Evolutionary conservation across 805 yeast genomes (phyloP), one percentile per base, ranked within the genome.

Genomic region (Ogataea pini): DNA sequence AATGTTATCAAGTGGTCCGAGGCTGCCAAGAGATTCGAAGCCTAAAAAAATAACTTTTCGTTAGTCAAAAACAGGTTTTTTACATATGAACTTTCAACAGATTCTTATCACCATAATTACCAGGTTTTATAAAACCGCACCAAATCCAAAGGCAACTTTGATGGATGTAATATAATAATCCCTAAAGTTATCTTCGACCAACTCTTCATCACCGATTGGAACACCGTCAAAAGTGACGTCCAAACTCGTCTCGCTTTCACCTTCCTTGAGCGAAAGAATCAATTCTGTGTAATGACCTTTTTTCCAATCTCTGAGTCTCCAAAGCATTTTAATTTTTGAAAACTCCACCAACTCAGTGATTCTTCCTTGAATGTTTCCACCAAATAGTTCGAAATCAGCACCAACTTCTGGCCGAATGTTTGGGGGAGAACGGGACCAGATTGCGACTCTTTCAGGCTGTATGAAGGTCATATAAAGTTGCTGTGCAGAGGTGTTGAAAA

Each of bases 131-230:
- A 89, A 72, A 12, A 89, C 95, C n/a, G 94, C 88, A 14, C 98
- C 98, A 66, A 88, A 91, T 1, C 99, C 99, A 68, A 94, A 94
- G 0, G 97, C 86, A 36, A 89, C 64, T 72, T 90, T 94, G 62
- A 94, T 92, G 6, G 96, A 80, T 69, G 85, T 84, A 44, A 94
- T 83, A 65, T 94, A 94, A 69, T 90, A 88, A 52, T 88, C 89
- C 60, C 89, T 89, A 63, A 94, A 92, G 68, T 92, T 94, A 34
- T 75, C 79, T 61, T 83, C 80, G 33, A 88, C 96, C 59, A 85
- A 70, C 60, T 95, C 94, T 63, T 94, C 98, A 65, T 94, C 95
- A 12, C 98, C 99, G 33, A 92, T 76, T 14, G 99, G 99, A 42
- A 94, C 85, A 13, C 97, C 97, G 14, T 80, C 73, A 80, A 92